phyloP scores from a whole-genome alignment of 495 filamentous ascomycete species.

The Podospora didyma region DNA sequence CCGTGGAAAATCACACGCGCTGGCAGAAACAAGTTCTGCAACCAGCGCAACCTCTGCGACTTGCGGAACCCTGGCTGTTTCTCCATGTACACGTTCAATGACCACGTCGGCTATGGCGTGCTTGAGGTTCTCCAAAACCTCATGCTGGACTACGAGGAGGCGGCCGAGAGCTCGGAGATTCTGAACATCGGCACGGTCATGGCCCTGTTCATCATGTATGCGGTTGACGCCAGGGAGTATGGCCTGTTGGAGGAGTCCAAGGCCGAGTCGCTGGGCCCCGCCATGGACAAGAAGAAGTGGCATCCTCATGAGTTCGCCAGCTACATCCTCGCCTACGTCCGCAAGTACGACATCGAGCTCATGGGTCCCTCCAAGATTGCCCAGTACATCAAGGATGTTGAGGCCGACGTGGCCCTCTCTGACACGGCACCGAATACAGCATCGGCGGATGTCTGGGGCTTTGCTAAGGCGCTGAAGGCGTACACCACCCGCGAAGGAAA shows the following conservation, averaged over 20 bases:
- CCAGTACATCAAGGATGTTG: constrained; percentile 12
- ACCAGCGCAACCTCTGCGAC: constrained; percentile 12
- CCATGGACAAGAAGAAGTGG: constrained; percentile 22
- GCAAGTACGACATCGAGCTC: constrained; percentile 19
- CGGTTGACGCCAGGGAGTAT: constrained; percentile 1
- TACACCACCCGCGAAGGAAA: constrained; percentile 10
- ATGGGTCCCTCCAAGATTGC: constrained; percentile 26
- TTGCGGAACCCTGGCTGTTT: constrained; percentile 33
- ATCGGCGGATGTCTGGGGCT: constrained; percentile 17
- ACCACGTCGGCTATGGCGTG: constrained; percentile 29
- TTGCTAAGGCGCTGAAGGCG: constrained; percentile 11
- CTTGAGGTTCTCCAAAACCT: constrained; percentile 36
- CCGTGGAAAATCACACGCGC: constrained; percentile 35
- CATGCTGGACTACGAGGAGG: constrained; percentile 34
- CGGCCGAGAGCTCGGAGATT: constrained; percentile 24
- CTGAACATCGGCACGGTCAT: constrained; percentile 31
- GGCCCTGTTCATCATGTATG: constrained; percentile 27
- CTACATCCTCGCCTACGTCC: constrained; percentile 20
- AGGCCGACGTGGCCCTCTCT: constrained; percentile 15
- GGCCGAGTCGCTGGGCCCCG: constrained; percentile 10
- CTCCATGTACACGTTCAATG: constrained; percentile 36
- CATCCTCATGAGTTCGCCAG: constrained; percentile 7
- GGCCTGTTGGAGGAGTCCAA: background rate
- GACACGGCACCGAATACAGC: constrained; percentile 17
- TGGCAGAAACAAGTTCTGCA: constrained; percentile 24